phyloP scores from a whole-genome alignment of 1,284 basidiomycete species.

The Ceratobasidium sp. region DNA sequence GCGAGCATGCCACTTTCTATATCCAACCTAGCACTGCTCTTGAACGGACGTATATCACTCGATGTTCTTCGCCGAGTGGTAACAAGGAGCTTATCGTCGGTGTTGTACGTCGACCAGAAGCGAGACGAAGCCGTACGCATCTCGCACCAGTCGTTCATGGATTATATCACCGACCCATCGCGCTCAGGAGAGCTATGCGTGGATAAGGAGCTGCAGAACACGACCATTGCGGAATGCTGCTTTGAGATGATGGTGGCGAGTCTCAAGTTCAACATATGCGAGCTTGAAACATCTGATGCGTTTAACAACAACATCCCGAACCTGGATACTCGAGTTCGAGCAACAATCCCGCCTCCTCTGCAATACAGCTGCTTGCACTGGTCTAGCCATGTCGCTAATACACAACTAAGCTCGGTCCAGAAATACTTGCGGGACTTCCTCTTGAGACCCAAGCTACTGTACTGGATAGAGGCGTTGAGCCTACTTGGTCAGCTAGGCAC shows the following conservation, averaged over 20 bases:
- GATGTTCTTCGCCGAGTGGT: conserved; percentile 1
- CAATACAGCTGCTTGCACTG: conserved; percentile 31
- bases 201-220: conserved; percentile 22
- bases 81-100: conserved; percentile 15
- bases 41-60: background rate
- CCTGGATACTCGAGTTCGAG: background rate
- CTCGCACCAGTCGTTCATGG: conserved; percentile 40
- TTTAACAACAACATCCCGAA: conserved; percentile 19
- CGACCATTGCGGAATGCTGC: conserved; percentile 21
- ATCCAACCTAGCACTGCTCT: background rate
- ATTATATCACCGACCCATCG: conserved; percentile 24
- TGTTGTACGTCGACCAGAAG: conserved; percentile 24
- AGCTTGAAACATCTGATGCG: background rate
- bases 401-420: background rate
- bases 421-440: background rate
- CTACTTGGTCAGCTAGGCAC: conserved; percentile 10
- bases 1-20: conserved; percentile 18
- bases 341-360: background rate
- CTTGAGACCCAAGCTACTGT: conserved; percentile 14
- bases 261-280: conserved; percentile 36
- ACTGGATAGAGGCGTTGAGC: conserved; percentile 40
- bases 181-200: conserved; percentile 26
- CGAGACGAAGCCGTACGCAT: conserved; percentile 16
- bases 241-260: background rate
- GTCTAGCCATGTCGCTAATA: conserved; percentile 5